Base-by-base conservation (phyloP, 2,329 filamentous ascomycete genomes). In the Hypoxylon sp. region DNA sequence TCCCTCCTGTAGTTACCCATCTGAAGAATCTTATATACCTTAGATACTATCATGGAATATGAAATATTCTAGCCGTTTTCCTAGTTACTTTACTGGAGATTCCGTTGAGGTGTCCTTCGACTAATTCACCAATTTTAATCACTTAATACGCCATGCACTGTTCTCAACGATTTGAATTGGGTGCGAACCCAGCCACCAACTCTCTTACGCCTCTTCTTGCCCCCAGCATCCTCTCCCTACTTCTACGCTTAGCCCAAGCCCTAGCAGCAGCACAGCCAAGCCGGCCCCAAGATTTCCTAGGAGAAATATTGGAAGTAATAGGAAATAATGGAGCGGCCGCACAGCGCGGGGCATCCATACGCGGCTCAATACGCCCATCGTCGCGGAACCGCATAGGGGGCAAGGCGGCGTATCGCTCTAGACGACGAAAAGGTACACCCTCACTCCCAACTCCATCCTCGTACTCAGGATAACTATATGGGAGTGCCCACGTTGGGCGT, bases 131-230 rank as follows among this genome's bases (percentile, higher is more conserved):
- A 42, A 42, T 17, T 19, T 17, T 17, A n/a, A 6, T 19, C 39
- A 42, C n/a, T 14, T 17, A 14, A 42, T 42, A 19, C 5, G 3
- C 9, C 39, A 19, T 9, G 8, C 6, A n/a, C 14, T 10, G 13
- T 31, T n/a, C 13, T n/a, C 11, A 14, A 14, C 33, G 2, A 29
- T 17, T n/a, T 54, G n/a, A 61, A 37, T 31, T 37, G 1, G 31
- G 9, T 74, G 82, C 29, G 77, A 81, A n/a, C 14, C 52, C 31
- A 17, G 48, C 39, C 13, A 67, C 31, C n/a, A 63, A 48, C 14
- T 37, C 44, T 24, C 24, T 58, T 6, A 67, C 26, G 4, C 53
- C 39, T 52, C 53, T 42, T 42, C n/a, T 63, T 22, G 53, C 54
- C 53, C 53, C 58, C 17, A 53, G 58, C 13, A 58, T 54, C 58